Conservation (phyloP, 495 filamentous ascomycete species). For the Paragyromitra xinjiangensis region DNA sequence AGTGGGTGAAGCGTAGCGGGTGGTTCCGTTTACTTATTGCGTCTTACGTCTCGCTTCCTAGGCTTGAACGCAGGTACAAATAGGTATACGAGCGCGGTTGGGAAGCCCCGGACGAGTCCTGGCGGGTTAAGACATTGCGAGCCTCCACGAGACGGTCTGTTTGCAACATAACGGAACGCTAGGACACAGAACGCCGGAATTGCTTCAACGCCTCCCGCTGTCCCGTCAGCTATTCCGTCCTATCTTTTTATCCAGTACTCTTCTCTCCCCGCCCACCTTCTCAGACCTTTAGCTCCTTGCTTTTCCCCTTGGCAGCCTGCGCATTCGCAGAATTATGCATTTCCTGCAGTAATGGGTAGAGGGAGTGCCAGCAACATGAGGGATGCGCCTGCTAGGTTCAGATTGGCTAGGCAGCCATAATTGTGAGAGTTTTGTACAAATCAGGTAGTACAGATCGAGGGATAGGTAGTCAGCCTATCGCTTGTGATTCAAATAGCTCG, state of each 20-base stretch:
- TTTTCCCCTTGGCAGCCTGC: too few relatives aligned
- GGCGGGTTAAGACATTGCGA: too few relatives aligned
- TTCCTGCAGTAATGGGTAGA: neutral
- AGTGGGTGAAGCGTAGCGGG: neutral
- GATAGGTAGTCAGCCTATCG: neutral
- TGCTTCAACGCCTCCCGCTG: neutral
- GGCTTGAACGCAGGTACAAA: neutral
- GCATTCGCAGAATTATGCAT: neutral
- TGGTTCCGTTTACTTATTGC: neutral
- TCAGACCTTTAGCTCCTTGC: neutral
- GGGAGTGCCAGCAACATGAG: neutral
- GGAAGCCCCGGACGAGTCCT: too few relatives aligned
- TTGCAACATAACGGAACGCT: too few relatives aligned
- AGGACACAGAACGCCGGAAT: neutral
- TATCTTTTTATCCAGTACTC: too few relatives aligned
- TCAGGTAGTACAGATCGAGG: neutral
- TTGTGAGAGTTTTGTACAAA: neutral
- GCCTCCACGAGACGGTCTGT: too few relatives aligned
- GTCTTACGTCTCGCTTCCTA: neutral
- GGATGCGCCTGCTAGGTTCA: neutral
- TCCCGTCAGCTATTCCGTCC: neutral
- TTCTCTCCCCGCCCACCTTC: neutral
- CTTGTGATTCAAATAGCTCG: neutral
- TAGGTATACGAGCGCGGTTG: neutral
- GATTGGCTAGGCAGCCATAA: neutral